phyloP scores from a whole-genome alignment of 139 green algal species.

The Chlorella ohadii region DNA sequence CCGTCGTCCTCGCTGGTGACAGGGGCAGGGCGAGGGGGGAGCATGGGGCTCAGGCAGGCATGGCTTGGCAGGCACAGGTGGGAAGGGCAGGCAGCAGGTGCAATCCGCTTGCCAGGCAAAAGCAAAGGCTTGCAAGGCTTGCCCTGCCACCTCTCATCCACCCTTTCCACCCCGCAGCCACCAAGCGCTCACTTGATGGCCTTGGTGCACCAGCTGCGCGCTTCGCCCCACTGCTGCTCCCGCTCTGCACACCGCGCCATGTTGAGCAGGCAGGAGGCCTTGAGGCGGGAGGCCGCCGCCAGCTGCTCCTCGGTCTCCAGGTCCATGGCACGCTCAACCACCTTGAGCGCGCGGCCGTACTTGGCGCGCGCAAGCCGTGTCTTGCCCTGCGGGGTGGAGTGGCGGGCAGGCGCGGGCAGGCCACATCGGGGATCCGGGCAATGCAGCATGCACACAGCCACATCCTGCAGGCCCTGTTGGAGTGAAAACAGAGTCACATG shows the following conservation, averaged over 20 bases:
- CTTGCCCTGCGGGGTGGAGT: slow-evolving; percentile 11
- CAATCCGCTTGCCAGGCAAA: too few species aligned
- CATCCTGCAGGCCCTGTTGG: too few species aligned
- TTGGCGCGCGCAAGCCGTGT: slow-evolving; percentile 32
- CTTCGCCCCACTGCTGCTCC: slow-evolving; percentile 41
- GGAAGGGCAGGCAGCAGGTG: too few species aligned
- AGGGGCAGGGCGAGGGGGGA: not conserved
- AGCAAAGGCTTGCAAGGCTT: not conserved
- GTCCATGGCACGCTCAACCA: slow-evolving; percentile 26
- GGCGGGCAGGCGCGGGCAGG: not conserved
- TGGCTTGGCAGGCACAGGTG: too few species aligned
- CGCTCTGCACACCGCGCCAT: slow-evolving; percentile 33
- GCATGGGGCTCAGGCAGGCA: too few species aligned
- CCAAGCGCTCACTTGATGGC: slow-evolving; percentile 25
- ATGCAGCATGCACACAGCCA: too few species aligned
- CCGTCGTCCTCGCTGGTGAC: slow-evolving; percentile 18
- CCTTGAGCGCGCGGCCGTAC: slow-evolving; percentile 45
- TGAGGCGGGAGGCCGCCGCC: not conserved
- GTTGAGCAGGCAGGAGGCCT: slow-evolving; percentile 40
- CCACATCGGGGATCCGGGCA: too few species aligned
- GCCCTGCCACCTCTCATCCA: not conserved
- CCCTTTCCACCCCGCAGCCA: not conserved
- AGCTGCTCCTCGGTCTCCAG: slow-evolving; percentile 36
- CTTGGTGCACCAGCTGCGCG: slow-evolving; percentile 49
- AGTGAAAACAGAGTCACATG: too few species aligned